Conservation (phyloP, 169 alveolate genomes). For the Pseudocohnilembus persalinus region DNA sequence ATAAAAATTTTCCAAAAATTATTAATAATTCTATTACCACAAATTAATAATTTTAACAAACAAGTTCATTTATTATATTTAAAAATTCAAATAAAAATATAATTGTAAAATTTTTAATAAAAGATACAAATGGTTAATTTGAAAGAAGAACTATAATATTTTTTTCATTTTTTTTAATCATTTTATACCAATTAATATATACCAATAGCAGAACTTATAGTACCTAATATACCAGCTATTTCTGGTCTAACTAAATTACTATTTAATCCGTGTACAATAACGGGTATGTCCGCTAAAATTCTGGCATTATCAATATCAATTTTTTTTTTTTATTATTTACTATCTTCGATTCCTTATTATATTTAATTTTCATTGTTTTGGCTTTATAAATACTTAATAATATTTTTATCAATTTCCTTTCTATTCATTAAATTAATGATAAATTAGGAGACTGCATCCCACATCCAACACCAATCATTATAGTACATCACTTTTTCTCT, state of each 20-base stretch:
- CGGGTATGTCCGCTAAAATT: neutral
- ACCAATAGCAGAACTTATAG: neutral
- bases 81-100: neutral
- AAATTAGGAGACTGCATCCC: neutral
- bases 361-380: too few relatives aligned
- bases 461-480: neutral
- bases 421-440: neutral
- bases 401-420: too few relatives aligned
- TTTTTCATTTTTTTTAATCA: neutral
- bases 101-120: too few relatives aligned
- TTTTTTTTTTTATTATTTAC: too few relatives aligned
- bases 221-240: neutral
- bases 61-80: too few relatives aligned
- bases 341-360: neutral
- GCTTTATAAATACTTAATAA: neutral
- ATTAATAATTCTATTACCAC: neutral
- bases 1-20: too few relatives aligned
- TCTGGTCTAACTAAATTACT: neutral
- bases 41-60: too few relatives aligned
- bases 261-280: neutral
- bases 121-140: neutral
- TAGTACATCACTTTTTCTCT: neutral
- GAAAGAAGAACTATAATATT: too few relatives aligned
- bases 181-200: neutral
- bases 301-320: neutral